Evolutionary conservation across 2,329 filamentous ascomycete species (phyloP), one percentile per base, ranked within the genome.

Genomic region (Fusarium denticulatum): DNA sequence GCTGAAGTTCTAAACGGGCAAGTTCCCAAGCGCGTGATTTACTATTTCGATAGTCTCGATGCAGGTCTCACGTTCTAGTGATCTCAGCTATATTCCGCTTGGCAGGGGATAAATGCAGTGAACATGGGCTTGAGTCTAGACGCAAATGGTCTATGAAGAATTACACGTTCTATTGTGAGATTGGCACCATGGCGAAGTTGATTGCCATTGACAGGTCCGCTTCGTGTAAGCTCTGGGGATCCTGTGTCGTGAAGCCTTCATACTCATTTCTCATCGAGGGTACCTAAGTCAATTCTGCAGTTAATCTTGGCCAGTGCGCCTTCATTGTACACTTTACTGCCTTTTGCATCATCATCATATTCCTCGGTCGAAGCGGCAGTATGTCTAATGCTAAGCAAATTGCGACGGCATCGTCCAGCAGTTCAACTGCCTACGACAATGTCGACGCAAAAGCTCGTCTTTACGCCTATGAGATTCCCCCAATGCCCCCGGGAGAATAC

Each of bases 321-420:
- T 16, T 18, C 11, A 20, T 55, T 18, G 7, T 0, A 4, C n/a
- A 55, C 0, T 4, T 10, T 30, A 3, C 52, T 40, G 26, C 26
- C 10, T 8, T 20, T 15, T 3, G 0, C 14, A 30, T 3, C 11
- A 0, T 30, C 20, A 5, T 7, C 22, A 32, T 5, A 24, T 8
- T 3, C 24, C 22, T 43, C 12, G 15, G 6, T 5, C 32, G 16
- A 56, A 43, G 9, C 4, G 53, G 8, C 53, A 56, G 36, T 1
- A 56, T 56, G 53, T 45, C 53, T 12, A 45, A 10, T 56, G 3
- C 28, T 0, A 56, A 45, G 28, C 53, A 3, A 32, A 7, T 9
- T 28, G 37, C 7, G 37, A 56, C 37, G 22, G 53, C 53, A 1
- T 32, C 53, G 28, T 56, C 53, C 16, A 45, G 53, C 37, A 56